phyloP scores from a whole-genome alignment of 2,329 filamentous ascomycete species.

The Scedosporium aurantiacum region DNA sequence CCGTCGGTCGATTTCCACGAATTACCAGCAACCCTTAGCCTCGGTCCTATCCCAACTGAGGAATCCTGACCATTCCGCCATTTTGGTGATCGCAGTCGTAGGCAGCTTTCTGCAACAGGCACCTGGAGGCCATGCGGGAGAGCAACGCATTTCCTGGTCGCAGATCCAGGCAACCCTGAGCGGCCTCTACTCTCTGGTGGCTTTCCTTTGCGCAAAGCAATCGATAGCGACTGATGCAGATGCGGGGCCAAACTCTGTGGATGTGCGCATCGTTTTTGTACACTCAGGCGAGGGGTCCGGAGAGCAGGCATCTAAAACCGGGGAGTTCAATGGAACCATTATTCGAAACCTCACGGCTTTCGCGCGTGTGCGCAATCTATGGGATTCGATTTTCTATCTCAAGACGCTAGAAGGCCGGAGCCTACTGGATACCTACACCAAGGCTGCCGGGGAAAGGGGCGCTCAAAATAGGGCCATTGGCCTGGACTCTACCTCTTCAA shows the following conservation, averaged over 20 bases:
- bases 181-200: constrained; percentile 67
- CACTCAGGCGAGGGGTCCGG: constrained; percentile 41
- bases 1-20: constrained; percentile 39
- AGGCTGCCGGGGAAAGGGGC: constrained; percentile 35
- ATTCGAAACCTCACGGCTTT: constrained; percentile 41
- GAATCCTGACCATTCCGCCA: constrained; percentile 21
- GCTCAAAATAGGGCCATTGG: constrained; percentile 37
- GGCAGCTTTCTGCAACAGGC: constrained; percentile 46
- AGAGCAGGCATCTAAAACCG: constrained; percentile 11
- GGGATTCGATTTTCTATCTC: constrained; percentile 55
- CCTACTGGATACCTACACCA: constrained; percentile 39
- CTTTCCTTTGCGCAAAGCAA: constrained; percentile 55
- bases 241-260: constrained; percentile 53
- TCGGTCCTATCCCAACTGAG: constrained; percentile 40
- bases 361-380: constrained; percentile 42
- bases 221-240: constrained; percentile 47
- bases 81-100: constrained; percentile 46
- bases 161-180: constrained; percentile 65
- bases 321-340: constrained; percentile 27
- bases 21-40: constrained; percentile 49
- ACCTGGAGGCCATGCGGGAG: constrained; percentile 30
- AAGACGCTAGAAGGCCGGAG: constrained; percentile 53
- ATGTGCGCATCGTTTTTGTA: constrained; percentile 64
- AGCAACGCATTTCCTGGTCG: constrained; percentile 46
- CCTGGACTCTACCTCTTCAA: constrained; percentile 37